Conservation (phyloP, 805 yeast genomes). For the Yarrowia bubula region DNA sequence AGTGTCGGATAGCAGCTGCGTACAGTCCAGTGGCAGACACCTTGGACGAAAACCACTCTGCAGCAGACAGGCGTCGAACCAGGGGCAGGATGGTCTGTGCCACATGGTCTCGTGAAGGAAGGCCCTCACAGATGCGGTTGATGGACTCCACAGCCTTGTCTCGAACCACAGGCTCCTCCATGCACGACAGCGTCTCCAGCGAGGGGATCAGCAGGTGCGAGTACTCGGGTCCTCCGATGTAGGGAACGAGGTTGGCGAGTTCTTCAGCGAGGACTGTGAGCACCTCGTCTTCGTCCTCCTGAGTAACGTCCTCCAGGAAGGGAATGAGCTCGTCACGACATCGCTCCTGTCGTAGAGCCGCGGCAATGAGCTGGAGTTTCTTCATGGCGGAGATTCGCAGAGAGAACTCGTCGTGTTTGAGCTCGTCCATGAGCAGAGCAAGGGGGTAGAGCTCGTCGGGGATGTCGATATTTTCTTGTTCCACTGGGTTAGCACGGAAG, state of each 20-base stretch:
- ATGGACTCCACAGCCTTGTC: conserved; percentile 90
- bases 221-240: conserved; percentile 76
- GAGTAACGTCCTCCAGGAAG: conserved; percentile 64
- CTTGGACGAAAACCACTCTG: conserved; percentile 92
- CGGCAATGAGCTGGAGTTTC: conserved; percentile 87
- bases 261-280: conserved; percentile 90
- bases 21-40: conserved; percentile 90
- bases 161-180: conserved; percentile 95
- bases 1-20: conserved; percentile 58
- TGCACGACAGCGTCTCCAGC: conserved; percentile 78
- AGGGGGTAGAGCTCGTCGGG: conserved; percentile 77
- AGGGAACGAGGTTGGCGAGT: conserved; percentile 81
- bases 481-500: conserved; percentile 11
- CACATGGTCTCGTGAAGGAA: conserved; percentile 18
- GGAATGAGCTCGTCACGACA: conserved; percentile 87
- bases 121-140: conserved; percentile 56
- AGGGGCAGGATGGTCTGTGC: conserved; percentile 62
- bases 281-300: conserved; percentile 97
- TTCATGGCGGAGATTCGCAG: conserved; percentile 94
- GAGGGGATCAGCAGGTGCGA: conserved; percentile 60
- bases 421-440: conserved; percentile 94
- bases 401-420: conserved; percentile 93
- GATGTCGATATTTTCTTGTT: conserved; percentile 24
- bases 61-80: conserved; percentile 72
- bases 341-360: conserved; percentile 92